A percentile compares a stretch with the other conserved stretches of the same genome.
phyloP scores from a whole-genome alignment of 805 yeast genomes.

The Saturnispora quitensis region DNA sequence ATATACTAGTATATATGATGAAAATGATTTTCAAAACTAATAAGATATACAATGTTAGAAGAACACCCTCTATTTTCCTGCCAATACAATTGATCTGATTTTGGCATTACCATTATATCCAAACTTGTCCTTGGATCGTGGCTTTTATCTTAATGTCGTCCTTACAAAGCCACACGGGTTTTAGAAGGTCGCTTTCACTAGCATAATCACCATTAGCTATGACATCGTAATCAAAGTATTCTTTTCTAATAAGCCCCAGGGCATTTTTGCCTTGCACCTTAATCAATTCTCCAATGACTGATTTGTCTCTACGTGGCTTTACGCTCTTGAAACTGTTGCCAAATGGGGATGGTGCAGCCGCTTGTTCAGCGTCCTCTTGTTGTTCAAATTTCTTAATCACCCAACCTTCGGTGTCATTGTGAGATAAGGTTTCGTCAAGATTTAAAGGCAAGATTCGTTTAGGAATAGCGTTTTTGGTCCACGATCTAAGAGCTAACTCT shows the following conservation, averaged over 20 bases:
- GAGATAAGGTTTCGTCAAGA: conserved; percentile 18
- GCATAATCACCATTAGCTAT: not conserved
- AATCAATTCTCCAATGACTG: conserved; percentile 55
- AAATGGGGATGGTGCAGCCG: conserved; percentile 7
- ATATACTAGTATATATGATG: no score
- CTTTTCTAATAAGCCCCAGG: conserved; percentile 45
- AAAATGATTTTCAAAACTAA: not conserved
- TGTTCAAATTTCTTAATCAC: conserved; percentile 1
- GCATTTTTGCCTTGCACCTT: conserved; percentile 53
- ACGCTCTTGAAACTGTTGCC: not conserved
- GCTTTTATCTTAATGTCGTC: conserved; percentile 2
- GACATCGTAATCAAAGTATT: conserved; percentile 24
- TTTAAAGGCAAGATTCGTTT: conserved; percentile 72
- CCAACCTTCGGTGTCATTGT: conserved; percentile 8
- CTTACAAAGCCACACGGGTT: conserved; percentile 3
- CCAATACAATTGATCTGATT: no score
- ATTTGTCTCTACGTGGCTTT: conserved; percentile 19
- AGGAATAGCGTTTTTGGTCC: conserved; percentile 72
- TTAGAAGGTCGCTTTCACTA: not conserved
- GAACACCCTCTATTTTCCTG: no score
- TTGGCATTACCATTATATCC: not conserved
- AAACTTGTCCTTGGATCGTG: conserved; percentile 7
- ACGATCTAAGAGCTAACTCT: conserved; percentile 85
- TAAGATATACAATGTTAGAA: not conserved
- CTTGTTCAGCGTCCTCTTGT: not conserved